Percentiles rank a stretch among this genome's conserved stretches.
These are phyloP conservation scores for Rhynchospora pubera DNA, from an alignment of 176 grass and related monocot species.

Conservation along the genomic window DNA sequence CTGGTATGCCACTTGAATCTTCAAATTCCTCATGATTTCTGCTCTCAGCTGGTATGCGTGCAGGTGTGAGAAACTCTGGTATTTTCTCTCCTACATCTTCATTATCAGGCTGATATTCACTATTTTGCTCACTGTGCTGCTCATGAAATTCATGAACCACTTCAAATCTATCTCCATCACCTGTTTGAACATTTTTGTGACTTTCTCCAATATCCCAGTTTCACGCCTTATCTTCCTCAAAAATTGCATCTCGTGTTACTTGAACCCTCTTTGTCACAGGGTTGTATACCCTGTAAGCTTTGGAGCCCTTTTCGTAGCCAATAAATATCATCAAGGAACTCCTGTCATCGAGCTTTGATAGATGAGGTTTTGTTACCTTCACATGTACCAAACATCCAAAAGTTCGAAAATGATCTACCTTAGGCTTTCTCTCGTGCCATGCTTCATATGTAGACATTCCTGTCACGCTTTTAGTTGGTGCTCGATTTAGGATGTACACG, in stretches of 20 bases:
- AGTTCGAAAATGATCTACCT: too few species aligned
- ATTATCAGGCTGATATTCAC: background rate
- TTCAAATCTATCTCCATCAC: background rate
- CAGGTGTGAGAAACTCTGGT: too few species aligned
- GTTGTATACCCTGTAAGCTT: background rate
- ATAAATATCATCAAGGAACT: background rate
- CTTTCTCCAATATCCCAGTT: background rate
- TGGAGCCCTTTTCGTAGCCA: background rate
- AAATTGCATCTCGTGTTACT: background rate
- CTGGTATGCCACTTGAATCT: background rate
- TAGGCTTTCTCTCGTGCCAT: too few species aligned
- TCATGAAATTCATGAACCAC: background rate
- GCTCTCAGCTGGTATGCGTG: background rate
- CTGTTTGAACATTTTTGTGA: too few species aligned
- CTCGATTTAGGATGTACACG: too few species aligned
- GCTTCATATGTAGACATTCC: too few species aligned
- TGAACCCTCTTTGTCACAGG: background rate
- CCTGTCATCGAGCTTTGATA: slow-evolving; percentile 2
- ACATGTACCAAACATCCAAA: too few species aligned
- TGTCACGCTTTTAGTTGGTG: too few species aligned
- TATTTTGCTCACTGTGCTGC: background rate
- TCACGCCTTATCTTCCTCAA: background rate
- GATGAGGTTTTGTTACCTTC: background rate
- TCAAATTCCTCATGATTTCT: background rate
- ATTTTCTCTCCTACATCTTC: background rate